Base-by-base conservation (phyloP, 2,329 filamentous ascomycete species). In the Verticillium klebahnii region DNA sequence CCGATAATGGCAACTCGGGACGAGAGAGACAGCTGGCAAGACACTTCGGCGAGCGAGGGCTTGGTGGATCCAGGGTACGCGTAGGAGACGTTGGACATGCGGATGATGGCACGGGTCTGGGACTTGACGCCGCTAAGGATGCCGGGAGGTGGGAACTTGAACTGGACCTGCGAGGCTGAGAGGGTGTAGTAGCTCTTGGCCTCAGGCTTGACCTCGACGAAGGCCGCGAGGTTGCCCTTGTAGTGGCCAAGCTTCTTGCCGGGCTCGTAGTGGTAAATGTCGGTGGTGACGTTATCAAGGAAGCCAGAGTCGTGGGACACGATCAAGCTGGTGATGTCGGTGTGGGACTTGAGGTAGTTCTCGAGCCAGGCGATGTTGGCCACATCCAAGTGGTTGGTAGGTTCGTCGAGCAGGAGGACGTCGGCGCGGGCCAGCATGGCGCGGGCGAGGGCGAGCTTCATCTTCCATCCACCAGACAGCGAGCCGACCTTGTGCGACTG, bases 221-320 rank as follows among this genome's bases (percentile, higher is more conserved):
- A 97, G 37, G 83, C 88, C 23, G 87, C 86, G 62, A 95, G 81
- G 77, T 95, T 94, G 66, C 91, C 91, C 80, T 89, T 90, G 85
- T 92, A 94, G 77, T 87, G 89, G 25, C 88, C 88, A 34, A 99
- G 85, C 82, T 98, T 99, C 87, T 99, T 99, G 77, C 89, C 87
- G 31, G 86, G 86, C 77, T 99, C 95, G 78, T 99, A 99, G 80
- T 99, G 95, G 80, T 97, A 97, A 72, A 99, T 97, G 74, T 99
- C 95, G 7, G 95, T 99, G 72, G 94, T 98, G 68, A 99, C 93
- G 67, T 94, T 93, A 74, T 99, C 95, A 62, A 99, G 81, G 85
- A 99, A 99, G 25, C 90, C 89, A 3, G 94, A 98, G 85, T 99
- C 95, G 90, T 99, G 95, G 74, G 91, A 96, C 68, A 99, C 95